Base-by-base conservation (phyloP, 139 green algal genomes). In the Chloropicon primus region DNA sequence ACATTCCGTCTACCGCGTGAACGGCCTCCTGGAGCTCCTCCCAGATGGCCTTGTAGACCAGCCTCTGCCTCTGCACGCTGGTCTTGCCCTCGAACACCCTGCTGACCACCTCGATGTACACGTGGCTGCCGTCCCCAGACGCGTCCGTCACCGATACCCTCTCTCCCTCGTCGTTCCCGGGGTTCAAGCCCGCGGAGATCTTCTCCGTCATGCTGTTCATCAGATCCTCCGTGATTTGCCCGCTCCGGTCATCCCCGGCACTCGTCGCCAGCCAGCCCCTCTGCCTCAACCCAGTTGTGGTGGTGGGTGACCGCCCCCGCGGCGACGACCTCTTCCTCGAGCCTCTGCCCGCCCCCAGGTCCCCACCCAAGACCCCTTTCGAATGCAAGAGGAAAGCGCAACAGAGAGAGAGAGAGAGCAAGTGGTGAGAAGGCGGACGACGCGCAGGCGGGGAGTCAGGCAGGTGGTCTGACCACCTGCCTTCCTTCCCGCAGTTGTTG, bases 21-120 rank as follows among this genome's bases (percentile, higher is more conserved):
- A 96, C 91, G 1, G 86, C 82, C 26, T 91, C 86, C 79, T 94
- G 90, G 53, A 94, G 83, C 81, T 96, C 89, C 71, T 90, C 54
- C 91, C 91, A 96, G 75, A 96, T 96, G 0, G 89, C 90, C 87
- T 95, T 95, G 84, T 93, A 96, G 0, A 96, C 91, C 41, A 62
- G 41, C 41, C 41, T 62, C 41, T 62, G 41, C 41, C 41, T 62
- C 41, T 62, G 41, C 28, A 85, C 75, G 28, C 75, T 79, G 21
- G 26, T 89, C 85, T 94, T 91, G 71, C 86, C 91, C 74, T 91
- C 91, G 82, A 96, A 96, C 1, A 78, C 23, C 23, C 75, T 28
- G 1, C 82, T 87, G 2, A 94, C 84, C 5, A 95, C 91, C 5
- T 89, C 74, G 28, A 96, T 95, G 80, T 79, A 87, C 0, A 96